phyloP scores from a whole-genome alignment of 495 filamentous ascomycete genomes.

The Penicillium cinerascens region DNA sequence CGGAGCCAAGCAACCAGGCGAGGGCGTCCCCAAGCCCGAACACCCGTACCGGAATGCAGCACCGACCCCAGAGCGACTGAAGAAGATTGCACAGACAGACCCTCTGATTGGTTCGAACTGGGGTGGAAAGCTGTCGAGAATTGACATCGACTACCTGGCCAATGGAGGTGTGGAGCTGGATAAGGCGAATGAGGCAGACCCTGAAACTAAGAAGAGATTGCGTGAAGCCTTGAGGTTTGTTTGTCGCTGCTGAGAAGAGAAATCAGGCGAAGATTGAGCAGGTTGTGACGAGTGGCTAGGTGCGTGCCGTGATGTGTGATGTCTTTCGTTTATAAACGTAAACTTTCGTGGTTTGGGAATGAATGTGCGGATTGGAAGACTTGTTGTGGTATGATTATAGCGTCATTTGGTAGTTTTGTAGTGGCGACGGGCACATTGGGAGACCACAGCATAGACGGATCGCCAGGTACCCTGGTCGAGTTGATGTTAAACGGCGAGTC shows the following conservation, averaged over 20 bases:
- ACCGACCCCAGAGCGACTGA: constrained; percentile 14
- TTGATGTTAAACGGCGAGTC: not conserved
- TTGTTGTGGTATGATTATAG: not conserved
- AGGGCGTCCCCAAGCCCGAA: constrained; percentile 17
- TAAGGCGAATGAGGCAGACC: constrained; percentile 21
- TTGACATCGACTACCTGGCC: constrained; percentile 23
- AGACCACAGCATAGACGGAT: not conserved
- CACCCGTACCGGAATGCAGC: constrained; percentile 18
- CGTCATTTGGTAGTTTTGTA: not conserved
- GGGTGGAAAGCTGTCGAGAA: constrained; percentile 21
- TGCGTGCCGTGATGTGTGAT: not conserved
- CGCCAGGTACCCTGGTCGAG: not conserved
- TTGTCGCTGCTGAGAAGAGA: constrained; percentile 18
- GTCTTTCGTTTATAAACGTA: constrained; percentile 1
- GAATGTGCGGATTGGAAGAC: not conserved
- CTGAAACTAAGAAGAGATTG: constrained; percentile 14
- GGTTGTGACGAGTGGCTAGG: constrained; percentile 11
- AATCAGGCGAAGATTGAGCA: constrained; percentile 22
- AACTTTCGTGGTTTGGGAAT: constrained; percentile 1
- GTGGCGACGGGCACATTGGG: not conserved
- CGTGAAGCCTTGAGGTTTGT: constrained; percentile 19
- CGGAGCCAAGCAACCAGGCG: constrained; percentile 15
- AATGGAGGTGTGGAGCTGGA: constrained; percentile 22
- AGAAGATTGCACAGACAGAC: constrained; percentile 15
- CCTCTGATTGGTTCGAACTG: constrained; percentile 18